phyloP scores from a whole-genome alignment of 257 asterid species.

The Salvia rosmarinus region DNA sequence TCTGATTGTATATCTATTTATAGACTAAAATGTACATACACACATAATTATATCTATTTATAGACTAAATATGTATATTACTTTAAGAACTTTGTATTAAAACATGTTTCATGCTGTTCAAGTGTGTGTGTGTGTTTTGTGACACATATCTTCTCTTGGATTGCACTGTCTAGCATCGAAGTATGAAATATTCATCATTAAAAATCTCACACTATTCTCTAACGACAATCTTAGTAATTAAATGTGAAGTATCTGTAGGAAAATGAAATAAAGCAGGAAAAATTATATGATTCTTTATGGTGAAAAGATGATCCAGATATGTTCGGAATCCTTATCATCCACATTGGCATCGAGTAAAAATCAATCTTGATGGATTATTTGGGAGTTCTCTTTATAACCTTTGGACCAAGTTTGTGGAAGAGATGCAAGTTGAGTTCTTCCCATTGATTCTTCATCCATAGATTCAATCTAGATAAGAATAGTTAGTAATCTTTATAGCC shows the following conservation, averaged over 20 bases:
- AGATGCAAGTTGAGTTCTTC: conserved; percentile 42
- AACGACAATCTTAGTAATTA: not conserved
- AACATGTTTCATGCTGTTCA: conserved; percentile 2
- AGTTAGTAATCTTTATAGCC: conserved; percentile 1
- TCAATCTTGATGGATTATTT: conserved; percentile 38
- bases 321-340: conserved; percentile 61
- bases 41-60: no score
- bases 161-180: not conserved
- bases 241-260: not conserved
- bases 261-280: conserved; percentile 1
- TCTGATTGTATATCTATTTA: no score
- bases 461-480: conserved; percentile 39
- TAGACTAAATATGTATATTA: no score
- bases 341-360: conserved; percentile 36
- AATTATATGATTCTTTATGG: conserved; percentile 23
- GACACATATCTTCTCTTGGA: not conserved
- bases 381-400: conserved; percentile 36
- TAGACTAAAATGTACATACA: no score
- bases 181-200: no score
- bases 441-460: conserved; percentile 32
- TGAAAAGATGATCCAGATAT: conserved; percentile 32
- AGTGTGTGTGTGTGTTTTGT: not conserved
- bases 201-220: not conserved
- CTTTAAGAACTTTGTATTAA: no score
- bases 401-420: conserved; percentile 26